A percentile compares a stretch with the other conserved stretches of the same genome.
These are phyloP conservation scores for Hanseniaspora opuntiae DNA, from an alignment of 805 yeast species.

Conservation along the genomic window DNA sequence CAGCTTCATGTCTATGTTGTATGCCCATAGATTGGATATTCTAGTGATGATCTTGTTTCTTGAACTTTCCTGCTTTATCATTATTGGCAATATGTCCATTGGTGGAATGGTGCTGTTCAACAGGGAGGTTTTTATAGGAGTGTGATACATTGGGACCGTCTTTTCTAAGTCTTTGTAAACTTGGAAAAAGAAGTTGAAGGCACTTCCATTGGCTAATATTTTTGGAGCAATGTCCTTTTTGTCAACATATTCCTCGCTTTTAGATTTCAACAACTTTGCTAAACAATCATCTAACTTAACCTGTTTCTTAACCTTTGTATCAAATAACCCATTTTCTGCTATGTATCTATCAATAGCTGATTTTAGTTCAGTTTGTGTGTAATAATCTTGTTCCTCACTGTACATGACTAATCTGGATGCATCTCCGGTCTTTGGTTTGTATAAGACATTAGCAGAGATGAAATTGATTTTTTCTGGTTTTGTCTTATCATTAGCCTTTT, in stretches of 20 bases:
- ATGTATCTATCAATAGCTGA: conserved; percentile 44
- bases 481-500: conserved; percentile 14
- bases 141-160: conserved; percentile 9
- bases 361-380: conserved; percentile 43
- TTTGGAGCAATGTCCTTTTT: conserved; percentile 29
- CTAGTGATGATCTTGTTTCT: conserved; percentile 73
- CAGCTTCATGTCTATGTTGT: conserved; percentile 47
- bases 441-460: conserved; percentile 29
- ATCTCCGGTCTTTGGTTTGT: conserved; percentile 40
- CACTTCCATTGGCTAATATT: conserved; percentile 32
- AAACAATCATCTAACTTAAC: conserved; percentile 46
- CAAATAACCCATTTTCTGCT: conserved; percentile 35
- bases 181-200: conserved; percentile 35
- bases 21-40: conserved; percentile 55
- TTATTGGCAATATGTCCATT: conserved; percentile 54
- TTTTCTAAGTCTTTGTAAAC: conserved; percentile 26
- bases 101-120: conserved; percentile 56
- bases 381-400: conserved; percentile 30
- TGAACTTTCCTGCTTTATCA: conserved; percentile 30
- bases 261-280: conserved; percentile 25
- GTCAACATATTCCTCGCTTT: conserved; percentile 23
- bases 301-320: conserved; percentile 37
- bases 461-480: conserved; percentile 23
- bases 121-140: conserved; percentile 34
- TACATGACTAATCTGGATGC: conserved; percentile 36